Evolutionary conservation across 2,329 filamentous ascomycete species (phyloP).

Genomic region (Lasiodiplodia sp.): DNA sequence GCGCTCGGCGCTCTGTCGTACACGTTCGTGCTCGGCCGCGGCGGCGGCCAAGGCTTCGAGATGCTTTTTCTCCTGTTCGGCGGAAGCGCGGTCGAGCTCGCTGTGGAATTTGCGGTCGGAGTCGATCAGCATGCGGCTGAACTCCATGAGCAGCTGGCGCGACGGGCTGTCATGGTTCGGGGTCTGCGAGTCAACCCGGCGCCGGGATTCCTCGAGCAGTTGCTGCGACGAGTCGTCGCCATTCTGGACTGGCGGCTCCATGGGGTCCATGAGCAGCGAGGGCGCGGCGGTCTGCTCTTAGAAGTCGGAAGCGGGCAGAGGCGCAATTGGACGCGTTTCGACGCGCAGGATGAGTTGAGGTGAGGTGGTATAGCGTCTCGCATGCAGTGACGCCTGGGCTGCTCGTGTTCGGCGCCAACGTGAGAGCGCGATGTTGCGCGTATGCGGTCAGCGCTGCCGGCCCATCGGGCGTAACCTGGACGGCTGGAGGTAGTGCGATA

Average conservation of each 20-base stretch:
- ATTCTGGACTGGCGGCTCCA: constrained; percentile 14
- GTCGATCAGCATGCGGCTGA: constrained; percentile 51
- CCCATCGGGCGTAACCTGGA: constrained; percentile 13
- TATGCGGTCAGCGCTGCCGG: constrained; percentile 24
- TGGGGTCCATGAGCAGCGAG: constrained; percentile 6
- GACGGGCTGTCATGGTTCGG: constrained; percentile 41
- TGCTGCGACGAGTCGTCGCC: constrained; percentile 26
- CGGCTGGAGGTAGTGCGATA: constrained; percentile 4
- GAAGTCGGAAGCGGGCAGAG: not conserved
- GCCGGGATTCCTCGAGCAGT: constrained; percentile 19
- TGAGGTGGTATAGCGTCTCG: constrained; percentile 26
- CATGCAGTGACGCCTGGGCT: constrained; percentile 24
- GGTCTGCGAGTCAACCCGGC: constrained; percentile 10
- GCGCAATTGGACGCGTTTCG: constrained; percentile 28
- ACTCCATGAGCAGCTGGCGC: constrained; percentile 48
- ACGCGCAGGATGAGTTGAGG: constrained; percentile 6
- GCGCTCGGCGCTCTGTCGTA: constrained; percentile 64
- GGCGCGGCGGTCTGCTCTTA: not conserved
- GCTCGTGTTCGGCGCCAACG: constrained; percentile 8
- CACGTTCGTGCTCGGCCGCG: constrained; percentile 70
- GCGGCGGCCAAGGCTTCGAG: constrained; percentile 71
- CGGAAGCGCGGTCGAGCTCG: constrained; percentile 67
- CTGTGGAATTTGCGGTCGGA: constrained; percentile 59
- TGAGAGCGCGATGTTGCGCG: constrained; percentile 22
- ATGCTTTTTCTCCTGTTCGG: constrained; percentile 69